Conservation (phyloP, 2,329 filamentous ascomycete species). For the Helotiales sp. region DNA sequence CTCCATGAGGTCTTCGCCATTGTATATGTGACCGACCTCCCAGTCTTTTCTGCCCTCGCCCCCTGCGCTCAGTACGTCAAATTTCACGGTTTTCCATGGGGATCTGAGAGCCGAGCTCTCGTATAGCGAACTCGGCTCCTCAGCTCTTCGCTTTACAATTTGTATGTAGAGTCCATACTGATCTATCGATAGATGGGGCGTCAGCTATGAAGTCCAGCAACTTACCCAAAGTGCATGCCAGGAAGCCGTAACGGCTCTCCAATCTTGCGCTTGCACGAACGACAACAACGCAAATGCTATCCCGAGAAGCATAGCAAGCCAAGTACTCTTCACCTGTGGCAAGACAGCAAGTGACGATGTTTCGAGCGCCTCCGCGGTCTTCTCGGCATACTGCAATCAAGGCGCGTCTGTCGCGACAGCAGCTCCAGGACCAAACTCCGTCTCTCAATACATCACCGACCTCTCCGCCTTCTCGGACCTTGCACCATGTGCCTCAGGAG, state of each 20-base stretch:
- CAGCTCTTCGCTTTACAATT: too few relatives aligned
- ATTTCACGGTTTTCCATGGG: too few relatives aligned
- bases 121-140: too few relatives aligned
- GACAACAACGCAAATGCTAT: constrained; percentile 17
- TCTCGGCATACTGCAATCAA: constrained; percentile 21
- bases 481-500: constrained; percentile 44
- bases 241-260: constrained; percentile 23
- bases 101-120: too few relatives aligned
- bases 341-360: constrained; percentile 19
- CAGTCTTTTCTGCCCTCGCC: constrained; percentile 39
- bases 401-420: not conserved
- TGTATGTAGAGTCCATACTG: too few relatives aligned
- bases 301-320: constrained; percentile 1
- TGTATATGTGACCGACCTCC: constrained; percentile 20
- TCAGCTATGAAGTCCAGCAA: not conserved
- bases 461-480: constrained; percentile 44
- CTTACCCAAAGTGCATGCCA: constrained; percentile 36
- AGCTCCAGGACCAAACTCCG: constrained; percentile 5
- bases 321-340: constrained; percentile 11
- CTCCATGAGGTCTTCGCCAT: not conserved
- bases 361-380: constrained; percentile 11
- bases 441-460: constrained; percentile 48
- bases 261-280: constrained; percentile 3
- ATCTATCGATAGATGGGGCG: too few relatives aligned
- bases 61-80: constrained; percentile 51